These are phyloP conservation scores for Lasiodiplodia sp. DNA, from an alignment of 2,329 filamentous ascomycete species.

Conservation along the genomic window DNA sequence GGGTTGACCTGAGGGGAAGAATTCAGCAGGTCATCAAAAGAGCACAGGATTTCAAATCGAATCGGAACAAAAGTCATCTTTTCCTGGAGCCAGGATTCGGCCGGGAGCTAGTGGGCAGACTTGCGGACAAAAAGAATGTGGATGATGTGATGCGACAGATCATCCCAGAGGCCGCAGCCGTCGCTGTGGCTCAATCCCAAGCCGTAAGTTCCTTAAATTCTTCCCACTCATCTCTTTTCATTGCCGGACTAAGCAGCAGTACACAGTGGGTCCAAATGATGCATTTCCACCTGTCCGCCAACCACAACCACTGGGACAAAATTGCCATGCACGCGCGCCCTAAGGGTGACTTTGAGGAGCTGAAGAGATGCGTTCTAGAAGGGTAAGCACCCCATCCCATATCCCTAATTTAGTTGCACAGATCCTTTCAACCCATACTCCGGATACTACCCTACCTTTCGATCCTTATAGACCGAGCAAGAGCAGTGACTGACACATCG, in stretches of 20 bases:
- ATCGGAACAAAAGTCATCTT: slow-evolving; percentile 16
- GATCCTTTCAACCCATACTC: neutral
- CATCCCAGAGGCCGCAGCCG: slow-evolving; percentile 23
- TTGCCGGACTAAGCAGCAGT: neutral
- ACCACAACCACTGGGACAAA: slow-evolving; percentile 30
- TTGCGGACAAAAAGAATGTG: slow-evolving; percentile 29
- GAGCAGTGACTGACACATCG: neutral
- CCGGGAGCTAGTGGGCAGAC: slow-evolving; percentile 24
- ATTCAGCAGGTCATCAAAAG: slow-evolving; percentile 21
- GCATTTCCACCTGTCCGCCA: slow-evolving; percentile 31
- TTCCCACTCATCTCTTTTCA: neutral
- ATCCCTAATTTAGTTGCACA: too few relatives aligned
- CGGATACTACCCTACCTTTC: neutral
- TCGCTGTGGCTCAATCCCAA: slow-evolving; percentile 28
- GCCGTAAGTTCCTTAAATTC: slow-evolving; percentile 17
- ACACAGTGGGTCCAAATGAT: slow-evolving; percentile 31
- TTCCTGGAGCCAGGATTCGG: slow-evolving; percentile 12
- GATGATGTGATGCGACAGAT: slow-evolving; percentile 30
- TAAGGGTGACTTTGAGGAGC: slow-evolving; percentile 20
- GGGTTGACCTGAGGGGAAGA: slow-evolving; percentile 6
- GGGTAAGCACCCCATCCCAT: neutral
- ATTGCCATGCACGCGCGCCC: slow-evolving; percentile 29
- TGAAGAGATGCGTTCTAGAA: slow-evolving; percentile 31
- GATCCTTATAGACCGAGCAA: neutral
- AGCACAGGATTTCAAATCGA: neutral